These are phyloP conservation scores for Peronospora farinosa DNA, from an alignment of 352 stramenopile species.

Conservation along the genomic window DNA sequence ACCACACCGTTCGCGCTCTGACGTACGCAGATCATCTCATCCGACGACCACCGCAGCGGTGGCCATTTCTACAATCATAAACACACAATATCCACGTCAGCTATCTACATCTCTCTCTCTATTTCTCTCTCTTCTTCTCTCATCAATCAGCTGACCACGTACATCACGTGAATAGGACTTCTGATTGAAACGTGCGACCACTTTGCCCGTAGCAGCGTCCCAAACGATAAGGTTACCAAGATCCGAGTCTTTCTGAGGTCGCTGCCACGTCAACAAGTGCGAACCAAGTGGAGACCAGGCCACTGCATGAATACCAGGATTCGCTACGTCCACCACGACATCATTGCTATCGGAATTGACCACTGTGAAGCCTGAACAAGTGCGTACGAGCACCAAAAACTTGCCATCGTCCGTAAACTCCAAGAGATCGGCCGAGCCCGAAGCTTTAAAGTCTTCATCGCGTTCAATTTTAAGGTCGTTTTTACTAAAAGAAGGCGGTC, in stretches of 20 bases:
- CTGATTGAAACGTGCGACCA: conserved; percentile 75
- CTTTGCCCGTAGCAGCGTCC: conserved; percentile 48
- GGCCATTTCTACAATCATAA: conserved; percentile 68
- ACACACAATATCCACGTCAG: conserved; percentile 5
- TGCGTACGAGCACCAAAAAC: conserved; percentile 58
- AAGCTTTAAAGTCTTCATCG: conserved; percentile 42
- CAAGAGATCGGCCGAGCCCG: conserved; percentile 51
- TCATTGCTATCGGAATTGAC: conserved; percentile 59
- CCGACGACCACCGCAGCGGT: conserved; percentile 85
- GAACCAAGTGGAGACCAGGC: conserved; percentile 78
- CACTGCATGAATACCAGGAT: conserved; percentile 69
- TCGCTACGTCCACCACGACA: conserved; percentile 52
- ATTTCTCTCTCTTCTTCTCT: too few relatives aligned
- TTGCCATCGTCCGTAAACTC: conserved; percentile 67
- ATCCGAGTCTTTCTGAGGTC: conserved; percentile 63
- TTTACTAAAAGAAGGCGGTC: conserved; percentile 48
- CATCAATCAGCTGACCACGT: conserved; percentile 8
- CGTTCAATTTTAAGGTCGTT: conserved; percentile 42
- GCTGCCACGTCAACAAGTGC: conserved; percentile 86
- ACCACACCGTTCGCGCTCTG: conserved; percentile 71
- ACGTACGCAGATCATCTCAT: conserved; percentile 82
- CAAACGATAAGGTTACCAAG: conserved; percentile 82
- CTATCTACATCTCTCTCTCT: too few relatives aligned
- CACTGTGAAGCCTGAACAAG: conserved; percentile 58
- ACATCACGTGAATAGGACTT: conserved; percentile 81